Conservation (phyloP, 78 protist species). For the Diacronema lutheri region DNA sequence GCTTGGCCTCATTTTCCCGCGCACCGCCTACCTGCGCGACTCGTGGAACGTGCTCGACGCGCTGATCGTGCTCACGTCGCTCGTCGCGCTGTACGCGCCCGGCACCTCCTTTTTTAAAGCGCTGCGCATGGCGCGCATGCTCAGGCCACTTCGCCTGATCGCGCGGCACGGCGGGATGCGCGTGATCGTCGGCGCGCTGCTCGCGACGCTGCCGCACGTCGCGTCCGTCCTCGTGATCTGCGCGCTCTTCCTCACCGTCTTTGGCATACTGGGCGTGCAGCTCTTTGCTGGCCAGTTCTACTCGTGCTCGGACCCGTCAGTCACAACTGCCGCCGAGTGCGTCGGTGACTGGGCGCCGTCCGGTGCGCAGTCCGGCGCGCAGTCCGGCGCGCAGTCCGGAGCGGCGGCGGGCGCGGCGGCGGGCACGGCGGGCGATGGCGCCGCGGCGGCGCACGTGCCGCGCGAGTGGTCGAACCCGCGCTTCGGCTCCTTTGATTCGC, state of each 20-base stretch:
- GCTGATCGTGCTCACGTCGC: neutral
- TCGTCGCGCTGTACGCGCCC: neutral
- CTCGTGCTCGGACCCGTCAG: neutral
- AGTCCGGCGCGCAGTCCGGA: too few relatives aligned
- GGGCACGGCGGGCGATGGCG: too few relatives aligned
- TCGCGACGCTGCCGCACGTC: neutral
- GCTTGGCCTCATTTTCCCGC: neutral
- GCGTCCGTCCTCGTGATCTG: neutral
- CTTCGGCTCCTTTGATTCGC: constrained; percentile 7
- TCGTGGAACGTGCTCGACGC: neutral
- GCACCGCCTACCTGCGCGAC: neutral
- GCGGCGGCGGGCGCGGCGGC: too few relatives aligned
- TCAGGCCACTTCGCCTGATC: constrained; percentile 21
- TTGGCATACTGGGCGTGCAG: constrained; percentile 43
- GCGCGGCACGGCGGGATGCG: neutral
- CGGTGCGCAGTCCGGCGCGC: too few relatives aligned
- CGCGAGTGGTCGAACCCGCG: constrained; percentile 22
- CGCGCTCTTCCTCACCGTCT: neutral
- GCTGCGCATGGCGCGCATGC: constrained; percentile 23
- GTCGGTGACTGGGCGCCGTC: neutral
- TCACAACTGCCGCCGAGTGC: neutral
- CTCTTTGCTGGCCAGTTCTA: constrained; percentile 27
- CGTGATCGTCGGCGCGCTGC: neutral
- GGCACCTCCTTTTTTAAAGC: neutral
- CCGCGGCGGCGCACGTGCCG: too few relatives aligned